Conservation (phyloP, 345 rosid species). For the Turnera subulata region DNA sequence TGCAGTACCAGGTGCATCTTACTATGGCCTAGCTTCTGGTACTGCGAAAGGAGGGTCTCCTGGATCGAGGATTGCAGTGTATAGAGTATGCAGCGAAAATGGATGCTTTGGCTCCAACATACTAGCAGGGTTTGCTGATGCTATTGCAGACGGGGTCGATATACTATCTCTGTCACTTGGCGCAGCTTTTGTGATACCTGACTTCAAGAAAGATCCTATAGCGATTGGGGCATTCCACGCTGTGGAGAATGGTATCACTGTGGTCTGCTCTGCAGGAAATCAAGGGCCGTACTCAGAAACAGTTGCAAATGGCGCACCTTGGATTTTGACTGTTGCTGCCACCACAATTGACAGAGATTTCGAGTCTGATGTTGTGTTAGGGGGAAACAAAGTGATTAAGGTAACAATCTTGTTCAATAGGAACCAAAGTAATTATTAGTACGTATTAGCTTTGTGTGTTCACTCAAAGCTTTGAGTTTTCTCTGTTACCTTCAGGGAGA, state of each 20-base stretch:
- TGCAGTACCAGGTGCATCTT: conserved; percentile 55
- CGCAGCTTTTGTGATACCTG: conserved; percentile 21
- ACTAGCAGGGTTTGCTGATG: conserved; percentile 73
- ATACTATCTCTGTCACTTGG: conserved; percentile 73
- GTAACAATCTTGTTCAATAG: conserved; percentile 18
- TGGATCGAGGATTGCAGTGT: conserved; percentile 61
- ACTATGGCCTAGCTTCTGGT: conserved; percentile 70
- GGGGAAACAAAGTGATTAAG: conserved; percentile 53
- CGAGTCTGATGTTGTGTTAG: conserved; percentile 64
- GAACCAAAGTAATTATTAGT: too few species aligned
- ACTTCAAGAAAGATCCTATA: conserved; percentile 48
- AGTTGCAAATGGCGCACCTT: conserved; percentile 66
- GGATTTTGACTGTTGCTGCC: conserved; percentile 85
- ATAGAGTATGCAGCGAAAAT: conserved; percentile 43
- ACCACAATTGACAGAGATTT: conserved; percentile 78
- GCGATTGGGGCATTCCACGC: conserved; percentile 87
- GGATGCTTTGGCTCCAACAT: conserved; percentile 71
- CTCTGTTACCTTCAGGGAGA: conserved; percentile 51
- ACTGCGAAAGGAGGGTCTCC: conserved; percentile 75
- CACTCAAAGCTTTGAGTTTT: neutral
- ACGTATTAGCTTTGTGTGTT: neutral
- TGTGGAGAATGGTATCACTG: conserved; percentile 56
- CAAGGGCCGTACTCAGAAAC: conserved; percentile 52
- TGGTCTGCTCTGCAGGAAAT: conserved; percentile 82
- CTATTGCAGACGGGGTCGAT: conserved; percentile 69